Conservation (phyloP, 371 early-diverging fungal genomes). For the Entomophthora muscae region DNA sequence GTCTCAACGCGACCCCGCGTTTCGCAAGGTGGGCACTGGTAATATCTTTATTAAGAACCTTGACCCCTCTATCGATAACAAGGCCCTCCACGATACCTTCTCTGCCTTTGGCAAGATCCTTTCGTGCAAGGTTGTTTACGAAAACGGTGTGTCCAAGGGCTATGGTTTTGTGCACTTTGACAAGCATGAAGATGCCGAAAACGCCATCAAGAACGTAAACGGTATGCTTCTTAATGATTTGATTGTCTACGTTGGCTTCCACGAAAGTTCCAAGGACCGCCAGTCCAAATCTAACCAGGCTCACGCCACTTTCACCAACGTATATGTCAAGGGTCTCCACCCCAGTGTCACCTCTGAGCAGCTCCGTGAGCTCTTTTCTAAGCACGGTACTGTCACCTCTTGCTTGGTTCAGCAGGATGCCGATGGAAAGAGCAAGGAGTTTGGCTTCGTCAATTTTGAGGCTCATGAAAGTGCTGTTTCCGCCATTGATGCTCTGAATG, state of each 20-base stretch:
- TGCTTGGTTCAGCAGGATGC: constrained; percentile 55
- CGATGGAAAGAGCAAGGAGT: constrained; percentile 71
- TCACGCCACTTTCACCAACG: constrained; percentile 88
- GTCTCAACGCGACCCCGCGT: constrained; percentile 95
- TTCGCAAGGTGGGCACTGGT: constrained; percentile 82
- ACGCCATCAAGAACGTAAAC: constrained; percentile 94
- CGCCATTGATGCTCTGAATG: constrained; percentile 90
- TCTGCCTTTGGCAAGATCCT: constrained; percentile 95
- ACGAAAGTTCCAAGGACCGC: constrained; percentile 85
- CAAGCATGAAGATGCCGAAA: constrained; percentile 82
- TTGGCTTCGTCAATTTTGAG: constrained; percentile 96
- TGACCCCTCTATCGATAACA: constrained; percentile 89
- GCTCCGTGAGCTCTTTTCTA: constrained; percentile 63
- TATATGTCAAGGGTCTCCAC: constrained; percentile 97
- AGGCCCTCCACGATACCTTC: constrained; percentile 98
- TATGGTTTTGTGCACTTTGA: constrained; percentile 99
- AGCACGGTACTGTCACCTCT: constrained; percentile 80
- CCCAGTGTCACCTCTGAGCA: constrained; percentile 63
- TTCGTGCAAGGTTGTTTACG: constrained; percentile 95
- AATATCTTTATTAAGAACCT: constrained; percentile 99
- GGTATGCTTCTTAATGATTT: constrained; percentile 97
- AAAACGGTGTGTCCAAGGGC: constrained; percentile 80
- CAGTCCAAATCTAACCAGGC: constrained; percentile 81
- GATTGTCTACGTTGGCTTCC: constrained; percentile 81
- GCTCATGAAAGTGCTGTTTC: constrained; percentile 77